Conservation (phyloP, 1,139 yeast species). For the Saccharomyces hybrid region DNA sequence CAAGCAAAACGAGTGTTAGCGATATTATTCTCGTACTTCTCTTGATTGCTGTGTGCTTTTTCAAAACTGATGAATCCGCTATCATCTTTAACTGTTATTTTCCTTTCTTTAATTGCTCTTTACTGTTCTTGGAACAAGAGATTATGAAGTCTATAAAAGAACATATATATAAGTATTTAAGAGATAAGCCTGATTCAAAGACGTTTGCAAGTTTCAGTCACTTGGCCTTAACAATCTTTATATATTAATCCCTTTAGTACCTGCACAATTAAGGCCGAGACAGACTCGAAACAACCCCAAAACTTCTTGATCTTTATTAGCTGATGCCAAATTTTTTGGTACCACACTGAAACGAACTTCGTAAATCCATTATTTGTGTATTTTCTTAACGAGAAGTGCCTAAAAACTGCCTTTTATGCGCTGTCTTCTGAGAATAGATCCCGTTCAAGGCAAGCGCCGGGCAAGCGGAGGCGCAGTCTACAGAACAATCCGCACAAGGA, state of each 20-base stretch:
- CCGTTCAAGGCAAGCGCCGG: background rate
- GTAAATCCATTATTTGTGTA: background rate
- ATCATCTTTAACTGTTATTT: background rate
- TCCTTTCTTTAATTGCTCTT: background rate
- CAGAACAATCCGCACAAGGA: background rate
- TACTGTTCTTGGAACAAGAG: background rate
- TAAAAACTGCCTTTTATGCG: background rate
- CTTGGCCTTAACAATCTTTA: background rate
- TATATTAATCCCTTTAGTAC: background rate
- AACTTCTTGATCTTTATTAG: background rate
- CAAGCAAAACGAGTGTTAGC: background rate
- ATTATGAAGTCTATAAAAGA: background rate
- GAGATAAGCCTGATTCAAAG: background rate
- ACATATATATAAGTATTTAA: background rate
- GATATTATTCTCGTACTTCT: slow-evolving; percentile 1
- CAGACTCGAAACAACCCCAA: background rate
- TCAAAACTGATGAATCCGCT: background rate
- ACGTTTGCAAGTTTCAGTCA: background rate
- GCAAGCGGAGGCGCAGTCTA: background rate
- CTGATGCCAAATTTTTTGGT: background rate
- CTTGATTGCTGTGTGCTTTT: background rate
- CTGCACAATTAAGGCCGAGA: background rate
- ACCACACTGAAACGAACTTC: background rate
- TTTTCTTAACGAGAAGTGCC: background rate
- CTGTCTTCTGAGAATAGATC: background rate